Conservation (phyloP, 2,329 filamentous ascomycete genomes). For the Alternaria ethzedia region DNA sequence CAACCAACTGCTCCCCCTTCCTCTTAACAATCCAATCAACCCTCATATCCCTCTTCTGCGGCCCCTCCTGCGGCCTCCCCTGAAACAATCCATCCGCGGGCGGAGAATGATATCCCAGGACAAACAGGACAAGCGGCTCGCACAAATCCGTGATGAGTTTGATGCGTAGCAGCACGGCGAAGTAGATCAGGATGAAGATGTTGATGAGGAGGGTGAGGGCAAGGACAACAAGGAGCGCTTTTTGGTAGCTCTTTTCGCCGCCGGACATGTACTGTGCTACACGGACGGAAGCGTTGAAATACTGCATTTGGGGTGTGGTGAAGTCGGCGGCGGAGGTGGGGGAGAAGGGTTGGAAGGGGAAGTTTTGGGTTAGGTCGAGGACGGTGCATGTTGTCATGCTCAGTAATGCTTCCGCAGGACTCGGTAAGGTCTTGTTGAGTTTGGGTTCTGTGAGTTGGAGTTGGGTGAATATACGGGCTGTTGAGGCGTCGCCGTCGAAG, state of each 20-base stretch:
- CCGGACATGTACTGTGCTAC: conserved; percentile 18
- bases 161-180: conserved; percentile 2
- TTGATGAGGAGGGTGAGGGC: conserved; percentile 2
- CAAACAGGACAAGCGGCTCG: conserved; percentile 11
- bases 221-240: conserved; percentile 6
- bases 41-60: neutral
- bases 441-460: conserved; percentile 2
- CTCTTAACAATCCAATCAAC: conserved; percentile 7
- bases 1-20: neutral
- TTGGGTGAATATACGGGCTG: conserved; percentile 8
- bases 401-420: neutral
- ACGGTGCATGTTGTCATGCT: conserved; percentile 11
- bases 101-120: conserved; percentile 8
- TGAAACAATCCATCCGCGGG: neutral
- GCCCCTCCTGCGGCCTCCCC: conserved; percentile 4
- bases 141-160: conserved; percentile 12
- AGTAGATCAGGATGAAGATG: conserved; percentile 11
- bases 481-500: conserved; percentile 11
- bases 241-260: conserved; percentile 7
- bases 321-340: neutral
- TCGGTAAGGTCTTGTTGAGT: conserved; percentile 5
- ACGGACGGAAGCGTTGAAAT: conserved; percentile 10
- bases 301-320: neutral
- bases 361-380: conserved; percentile 7
- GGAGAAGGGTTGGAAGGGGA: neutral